Base-by-base conservation (phyloP, 202 grass and related monocot genomes). In the Carex arenaria region DNA sequence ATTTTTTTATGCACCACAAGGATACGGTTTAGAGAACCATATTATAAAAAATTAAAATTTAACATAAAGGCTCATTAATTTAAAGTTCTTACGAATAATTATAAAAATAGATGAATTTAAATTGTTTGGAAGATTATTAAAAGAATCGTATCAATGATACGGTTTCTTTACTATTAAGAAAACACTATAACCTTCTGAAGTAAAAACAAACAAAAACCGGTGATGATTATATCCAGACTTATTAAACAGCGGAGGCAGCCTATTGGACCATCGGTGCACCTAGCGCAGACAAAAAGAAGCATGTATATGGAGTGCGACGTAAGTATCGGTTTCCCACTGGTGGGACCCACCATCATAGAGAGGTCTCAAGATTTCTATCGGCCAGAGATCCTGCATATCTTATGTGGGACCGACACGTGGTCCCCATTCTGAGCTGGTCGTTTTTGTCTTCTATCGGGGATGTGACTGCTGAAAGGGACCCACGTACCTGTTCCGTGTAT, bases 371-470 rank as follows among this genome's bases (percentile, higher is more conserved):
- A 31, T 81, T 81, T 61, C 54, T 51, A 69, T 82, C 15, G 43
- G 62, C 60, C 2, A 23, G 18, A 53, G 49, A 67, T 67, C 64
- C 42, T 69, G 38, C 60, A 69, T 19, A 82, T 82, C 80, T 82
- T 67, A 68, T 64, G 38, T 64, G 80, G 80, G 38, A 7, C 63
- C 80, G 61, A 52, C 15, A 53, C 63, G 63, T 82, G 80, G 80
- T 7, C n/a, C 80, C 61, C 63, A 38, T 45, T 5, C 47, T 65
- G 53, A 78, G 45, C 43, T 69, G 62, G 61, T 82, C 23, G 62
- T 68, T 53, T 82, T 68, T 82, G 34, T 82, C 42, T 67, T n/a
- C 17, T 14, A 31, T 67, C 49, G 20, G 43, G 8, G 70, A 73
- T 73, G 45, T 53, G 43, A 73, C 70, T 73, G 70, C 43, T 30